phyloP scores from a whole-genome alignment of 2,329 filamentous ascomycete species.

The Raffaelea arxii region DNA sequence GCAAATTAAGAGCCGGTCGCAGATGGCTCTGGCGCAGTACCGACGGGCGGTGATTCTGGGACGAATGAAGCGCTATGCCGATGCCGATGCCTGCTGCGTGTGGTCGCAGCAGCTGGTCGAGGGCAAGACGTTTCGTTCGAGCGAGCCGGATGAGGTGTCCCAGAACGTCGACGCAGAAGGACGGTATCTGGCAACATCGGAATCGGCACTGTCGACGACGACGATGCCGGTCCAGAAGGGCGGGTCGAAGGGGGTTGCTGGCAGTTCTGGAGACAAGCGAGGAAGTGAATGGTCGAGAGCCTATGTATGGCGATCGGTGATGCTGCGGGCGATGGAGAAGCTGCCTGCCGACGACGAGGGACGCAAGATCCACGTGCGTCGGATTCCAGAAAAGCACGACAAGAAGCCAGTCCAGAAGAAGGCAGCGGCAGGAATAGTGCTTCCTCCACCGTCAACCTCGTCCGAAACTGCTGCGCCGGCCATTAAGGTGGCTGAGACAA shows the following conservation, averaged over 20 bases:
- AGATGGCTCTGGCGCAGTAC: slow-evolving; percentile 74
- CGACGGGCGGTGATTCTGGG: slow-evolving; percentile 67
- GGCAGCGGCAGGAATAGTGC: background rate
- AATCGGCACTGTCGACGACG: slow-evolving; percentile 19
- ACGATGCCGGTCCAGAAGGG: slow-evolving; percentile 1
- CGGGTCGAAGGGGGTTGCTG: slow-evolving; percentile 12
- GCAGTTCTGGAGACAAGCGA: background rate
- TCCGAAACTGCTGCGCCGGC: background rate
- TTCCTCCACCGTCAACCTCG: background rate
- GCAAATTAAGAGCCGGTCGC: slow-evolving; percentile 46
- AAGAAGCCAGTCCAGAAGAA: background rate
- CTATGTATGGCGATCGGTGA: slow-evolving; percentile 35
- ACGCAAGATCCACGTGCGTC: slow-evolving; percentile 32
- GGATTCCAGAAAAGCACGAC: slow-evolving; percentile 19
- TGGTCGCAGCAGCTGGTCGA: slow-evolving; percentile 39
- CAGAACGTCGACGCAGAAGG: slow-evolving; percentile 33
- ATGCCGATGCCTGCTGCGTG: slow-evolving; percentile 62
- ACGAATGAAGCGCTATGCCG: slow-evolving; percentile 59
- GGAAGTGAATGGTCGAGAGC: slow-evolving; percentile 27
- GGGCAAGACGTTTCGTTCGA: slow-evolving; percentile 24
- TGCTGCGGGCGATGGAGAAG: slow-evolving; percentile 33
- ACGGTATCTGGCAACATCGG: slow-evolving; percentile 32
- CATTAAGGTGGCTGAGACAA: slow-evolving; percentile 15
- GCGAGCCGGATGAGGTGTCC: slow-evolving; percentile 26
- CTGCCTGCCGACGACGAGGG: slow-evolving; percentile 33